Conservation (phyloP, 306 rosid genomes). For the Mimosa bimucronata region DNA sequence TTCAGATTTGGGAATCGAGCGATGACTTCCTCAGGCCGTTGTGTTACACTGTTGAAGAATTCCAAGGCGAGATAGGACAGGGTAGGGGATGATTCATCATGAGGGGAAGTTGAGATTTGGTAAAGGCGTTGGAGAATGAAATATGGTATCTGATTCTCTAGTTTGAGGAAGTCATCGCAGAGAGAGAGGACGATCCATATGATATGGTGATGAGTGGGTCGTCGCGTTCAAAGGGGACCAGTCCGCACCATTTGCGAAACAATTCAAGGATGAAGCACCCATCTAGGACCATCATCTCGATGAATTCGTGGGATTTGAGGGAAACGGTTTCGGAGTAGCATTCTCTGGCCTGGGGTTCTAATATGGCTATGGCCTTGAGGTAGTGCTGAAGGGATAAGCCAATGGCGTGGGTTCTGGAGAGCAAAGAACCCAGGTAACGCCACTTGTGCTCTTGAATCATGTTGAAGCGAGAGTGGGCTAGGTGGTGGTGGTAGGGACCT, state of each 20-base stretch:
- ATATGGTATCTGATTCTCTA: conserved; percentile 79
- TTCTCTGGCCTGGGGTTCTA: conserved; percentile 53
- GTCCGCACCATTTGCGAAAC: conserved; percentile 43
- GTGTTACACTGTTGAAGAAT: conserved; percentile 59
- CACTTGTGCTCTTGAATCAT: conserved; percentile 72
- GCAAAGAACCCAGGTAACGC: conserved; percentile 51
- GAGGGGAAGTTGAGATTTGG: conserved; percentile 31
- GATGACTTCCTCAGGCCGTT: conserved; percentile 45
- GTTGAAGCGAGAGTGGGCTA: conserved; percentile 40
- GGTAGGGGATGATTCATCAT: neutral
- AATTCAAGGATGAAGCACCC: conserved; percentile 70
- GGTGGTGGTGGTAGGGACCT: conserved; percentile 75
- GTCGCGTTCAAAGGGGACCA: conserved; percentile 41
- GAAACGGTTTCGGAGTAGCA: conserved; percentile 61
- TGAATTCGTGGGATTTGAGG: conserved; percentile 42
- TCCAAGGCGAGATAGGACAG: conserved; percentile 49
- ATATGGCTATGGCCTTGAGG: conserved; percentile 30
- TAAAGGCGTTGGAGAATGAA: conserved; percentile 53
- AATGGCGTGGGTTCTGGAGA: too few species aligned
- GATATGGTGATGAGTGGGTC: conserved; percentile 56
- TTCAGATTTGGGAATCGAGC: conserved; percentile 10
- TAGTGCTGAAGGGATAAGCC: conserved; percentile 26
- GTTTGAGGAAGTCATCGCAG: conserved; percentile 59
- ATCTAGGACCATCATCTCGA: conserved; percentile 66
- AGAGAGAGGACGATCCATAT: conserved; percentile 58